These are phyloP conservation scores for Brachypodium distachyon DNA, from an alignment of 202 grass and related monocot species.

Conservation along the genomic window DNA sequence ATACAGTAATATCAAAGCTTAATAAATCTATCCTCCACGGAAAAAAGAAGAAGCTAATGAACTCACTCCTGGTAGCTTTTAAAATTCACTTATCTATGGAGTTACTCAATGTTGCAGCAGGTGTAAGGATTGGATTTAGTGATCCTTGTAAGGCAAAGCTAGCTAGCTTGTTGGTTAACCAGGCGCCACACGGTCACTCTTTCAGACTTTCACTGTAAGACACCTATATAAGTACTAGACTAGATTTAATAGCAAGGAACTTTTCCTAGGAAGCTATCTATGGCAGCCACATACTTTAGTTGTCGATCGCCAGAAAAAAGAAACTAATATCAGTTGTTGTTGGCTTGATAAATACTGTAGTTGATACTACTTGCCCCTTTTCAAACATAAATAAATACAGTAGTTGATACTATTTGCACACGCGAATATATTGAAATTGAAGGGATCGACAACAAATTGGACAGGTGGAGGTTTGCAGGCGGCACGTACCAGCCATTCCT, in stretches of 20 bases:
- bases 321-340: not conserved
- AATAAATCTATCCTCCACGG: not conserved
- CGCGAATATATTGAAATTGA: not conserved
- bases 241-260: not conserved
- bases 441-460: not conserved
- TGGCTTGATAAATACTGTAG: too few species aligned
- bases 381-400: too few species aligned
- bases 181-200: not conserved
- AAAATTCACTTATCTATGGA: not conserved
- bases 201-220: slow-evolving; percentile 42
- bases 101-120: slow-evolving; percentile 21
- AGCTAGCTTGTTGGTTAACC: slow-evolving; percentile 16
- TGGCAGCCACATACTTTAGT: not conserved
- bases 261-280: slow-evolving; percentile 18
- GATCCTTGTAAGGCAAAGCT: slow-evolving; percentile 41
- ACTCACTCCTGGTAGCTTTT: not conserved
- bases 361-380: not conserved
- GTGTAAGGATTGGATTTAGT: slow-evolving; percentile 3
- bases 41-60: too few species aligned
- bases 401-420: not conserved
- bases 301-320: too few species aligned
- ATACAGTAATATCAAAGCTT: not conserved
- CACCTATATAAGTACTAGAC: too few species aligned
- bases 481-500: slow-evolving; percentile 63
- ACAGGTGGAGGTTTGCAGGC: slow-evolving; percentile 16